Evolutionary conservation across 306 rosid species (phyloP).

Genomic region (Dalbergia oliveri): DNA sequence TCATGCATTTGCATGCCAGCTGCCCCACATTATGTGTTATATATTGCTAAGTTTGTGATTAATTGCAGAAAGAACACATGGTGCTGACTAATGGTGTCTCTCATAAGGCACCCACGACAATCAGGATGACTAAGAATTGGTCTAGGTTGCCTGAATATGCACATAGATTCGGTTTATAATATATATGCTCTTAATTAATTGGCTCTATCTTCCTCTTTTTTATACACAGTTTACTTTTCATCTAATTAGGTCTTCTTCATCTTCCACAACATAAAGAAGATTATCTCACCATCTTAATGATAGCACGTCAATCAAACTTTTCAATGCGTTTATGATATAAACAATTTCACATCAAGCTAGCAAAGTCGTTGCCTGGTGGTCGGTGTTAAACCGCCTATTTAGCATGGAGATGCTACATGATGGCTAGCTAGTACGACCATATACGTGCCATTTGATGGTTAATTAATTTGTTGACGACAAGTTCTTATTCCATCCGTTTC

Average conservation of each 20-base stretch:
- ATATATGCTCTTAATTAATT: slow-evolving; percentile 11
- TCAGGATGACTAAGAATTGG: slow-evolving; percentile 34
- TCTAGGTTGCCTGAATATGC: slow-evolving; percentile 60
- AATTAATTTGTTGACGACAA: slow-evolving; percentile 9
- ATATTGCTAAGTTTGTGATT: background rate
- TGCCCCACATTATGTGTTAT: too few species aligned
- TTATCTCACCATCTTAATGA: slow-evolving; percentile 25
- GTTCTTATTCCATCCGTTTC: background rate
- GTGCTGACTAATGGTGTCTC: slow-evolving; percentile 66
- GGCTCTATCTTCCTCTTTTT: background rate
- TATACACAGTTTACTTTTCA: slow-evolving; percentile 11
- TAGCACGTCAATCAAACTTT: slow-evolving; percentile 22
- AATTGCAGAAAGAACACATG: slow-evolving; percentile 53
- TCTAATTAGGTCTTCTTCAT: background rate
- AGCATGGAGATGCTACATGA: slow-evolving; percentile 11
- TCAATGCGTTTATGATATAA: background rate
- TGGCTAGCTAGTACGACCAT: background rate
- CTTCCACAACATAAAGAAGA: slow-evolving; percentile 1
- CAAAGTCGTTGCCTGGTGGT: slow-evolving; percentile 53
- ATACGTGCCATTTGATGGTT: background rate
- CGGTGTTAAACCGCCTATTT: slow-evolving; percentile 53
- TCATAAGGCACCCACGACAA: slow-evolving; percentile 52
- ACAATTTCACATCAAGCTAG: slow-evolving; percentile 4
- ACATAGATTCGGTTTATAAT: slow-evolving; percentile 49
- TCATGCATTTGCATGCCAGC: slow-evolving; percentile 41